These are phyloP conservation scores for Sporothrix phasma DNA, from an alignment of 2,329 filamentous ascomycete species.

Conservation along the genomic window DNA sequence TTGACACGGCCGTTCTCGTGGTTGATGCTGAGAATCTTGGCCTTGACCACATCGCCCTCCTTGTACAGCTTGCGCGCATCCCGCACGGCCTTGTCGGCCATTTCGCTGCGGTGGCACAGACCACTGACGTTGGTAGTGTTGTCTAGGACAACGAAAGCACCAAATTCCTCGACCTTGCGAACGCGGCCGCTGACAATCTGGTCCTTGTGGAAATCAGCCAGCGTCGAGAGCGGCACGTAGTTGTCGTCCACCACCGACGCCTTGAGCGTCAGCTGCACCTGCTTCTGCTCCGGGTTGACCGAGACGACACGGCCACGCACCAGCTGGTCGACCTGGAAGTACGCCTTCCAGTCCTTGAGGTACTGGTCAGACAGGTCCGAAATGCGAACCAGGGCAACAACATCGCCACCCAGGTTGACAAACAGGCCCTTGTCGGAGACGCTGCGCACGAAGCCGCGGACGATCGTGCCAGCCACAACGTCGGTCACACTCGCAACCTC, in stretches of 20 bases:
- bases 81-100: constrained; percentile 72
- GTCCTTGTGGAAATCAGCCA: constrained; percentile 67
- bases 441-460: constrained; percentile 87
- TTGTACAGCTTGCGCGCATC: constrained; percentile 86
- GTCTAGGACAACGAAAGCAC: constrained; percentile 86
- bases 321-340: constrained; percentile 79
- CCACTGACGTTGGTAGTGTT: constrained; percentile 82
- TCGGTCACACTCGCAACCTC: constrained; percentile 66
- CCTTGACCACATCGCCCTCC: constrained; percentile 88
- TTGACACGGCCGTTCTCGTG: constrained; percentile 65
- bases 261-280: constrained; percentile 80
- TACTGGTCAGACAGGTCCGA: constrained; percentile 83
- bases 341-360: constrained; percentile 90
- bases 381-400: constrained; percentile 76
- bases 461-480: constrained; percentile 63
- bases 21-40: constrained; percentile 73
- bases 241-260: constrained; percentile 65
- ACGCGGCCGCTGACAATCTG: constrained; percentile 83
- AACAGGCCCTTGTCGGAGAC: constrained; percentile 85
- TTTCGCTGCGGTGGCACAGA: constrained; percentile 82
- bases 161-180: constrained; percentile 88
- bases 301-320: constrained; percentile 76
- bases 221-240: constrained; percentile 62
- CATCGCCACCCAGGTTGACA: constrained; percentile 67
- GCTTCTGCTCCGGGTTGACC: constrained; percentile 57